Conservation (phyloP, 2,329 filamentous ascomycete species). For the Hymenoscyphus infarciens region DNA sequence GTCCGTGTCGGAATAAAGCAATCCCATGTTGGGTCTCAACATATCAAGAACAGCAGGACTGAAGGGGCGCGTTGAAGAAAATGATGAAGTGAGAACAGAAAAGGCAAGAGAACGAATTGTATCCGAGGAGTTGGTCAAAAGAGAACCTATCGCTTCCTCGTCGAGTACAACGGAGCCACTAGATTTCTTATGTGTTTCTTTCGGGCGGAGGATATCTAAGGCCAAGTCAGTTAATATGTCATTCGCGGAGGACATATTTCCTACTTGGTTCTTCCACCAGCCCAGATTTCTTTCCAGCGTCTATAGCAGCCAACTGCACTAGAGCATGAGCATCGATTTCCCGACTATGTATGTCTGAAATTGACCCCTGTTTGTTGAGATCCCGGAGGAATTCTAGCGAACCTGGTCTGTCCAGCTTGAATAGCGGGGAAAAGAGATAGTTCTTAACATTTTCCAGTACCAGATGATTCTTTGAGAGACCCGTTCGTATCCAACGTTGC, state of each 20-base stretch:
- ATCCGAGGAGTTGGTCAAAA: conserved; percentile 55
- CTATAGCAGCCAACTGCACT: conserved; percentile 63
- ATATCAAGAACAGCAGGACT: conserved; percentile 57
- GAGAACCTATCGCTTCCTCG: conserved; percentile 45
- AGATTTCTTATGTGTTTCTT: conserved; percentile 36
- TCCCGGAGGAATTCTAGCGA: conserved; percentile 56
- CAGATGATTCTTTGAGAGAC: conserved; percentile 46
- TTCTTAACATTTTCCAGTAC: conserved; percentile 61
- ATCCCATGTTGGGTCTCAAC: conserved; percentile 61
- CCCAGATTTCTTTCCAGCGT: conserved; percentile 67
- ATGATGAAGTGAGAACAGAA: conserved; percentile 73
- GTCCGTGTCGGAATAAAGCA: conserved; percentile 79
- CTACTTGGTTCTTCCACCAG: conserved; percentile 65
- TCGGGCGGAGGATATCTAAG: conserved; percentile 34
- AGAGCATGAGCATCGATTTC: conserved; percentile 52
- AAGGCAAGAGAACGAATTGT: conserved; percentile 75
- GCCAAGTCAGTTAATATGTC: conserved; percentile 12
- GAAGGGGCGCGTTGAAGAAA: conserved; percentile 70
- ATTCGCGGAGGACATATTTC: conserved; percentile 7
- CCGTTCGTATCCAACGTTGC: conserved; percentile 54
- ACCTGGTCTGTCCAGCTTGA: conserved; percentile 53
- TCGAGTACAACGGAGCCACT: conserved; percentile 37
- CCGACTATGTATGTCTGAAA: conserved; percentile 43
- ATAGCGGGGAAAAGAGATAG: conserved; percentile 60
- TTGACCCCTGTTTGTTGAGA: conserved; percentile 50